Evolutionary conservation across 2,329 filamentous ascomycete genomes (phyloP).

Genomic region (Penicillium sp.): DNA sequence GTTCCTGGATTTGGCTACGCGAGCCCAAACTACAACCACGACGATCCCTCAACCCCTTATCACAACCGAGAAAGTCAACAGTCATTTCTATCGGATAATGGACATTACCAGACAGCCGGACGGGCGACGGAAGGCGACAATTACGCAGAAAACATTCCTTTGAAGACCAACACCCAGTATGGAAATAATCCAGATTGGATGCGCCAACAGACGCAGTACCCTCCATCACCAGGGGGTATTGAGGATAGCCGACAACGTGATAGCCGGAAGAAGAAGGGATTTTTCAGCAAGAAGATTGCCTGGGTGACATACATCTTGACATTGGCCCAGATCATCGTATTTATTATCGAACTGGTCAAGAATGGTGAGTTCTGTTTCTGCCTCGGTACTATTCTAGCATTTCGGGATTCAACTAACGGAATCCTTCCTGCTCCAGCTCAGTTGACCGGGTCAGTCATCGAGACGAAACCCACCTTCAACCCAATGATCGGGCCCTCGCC

Average conservation of each 20-base stretch:
- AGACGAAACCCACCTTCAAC: constrained; percentile 78
- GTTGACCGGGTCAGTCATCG: constrained; percentile 61
- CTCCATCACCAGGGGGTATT: constrained; percentile 45
- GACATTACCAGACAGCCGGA: constrained; percentile 26
- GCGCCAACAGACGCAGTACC: constrained; percentile 38
- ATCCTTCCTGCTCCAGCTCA: constrained; percentile 44
- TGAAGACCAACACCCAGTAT: constrained; percentile 33
- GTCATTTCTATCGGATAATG: constrained; percentile 29
- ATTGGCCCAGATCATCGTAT: constrained; percentile 67
- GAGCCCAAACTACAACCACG: constrained; percentile 32
- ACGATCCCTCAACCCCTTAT: constrained; percentile 34
- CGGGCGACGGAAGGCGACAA: constrained; percentile 28
- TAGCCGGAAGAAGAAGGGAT: constrained; percentile 39
- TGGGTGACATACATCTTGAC: constrained; percentile 79
- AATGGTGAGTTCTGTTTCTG: constrained; percentile 54
- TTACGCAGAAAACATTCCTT: constrained; percentile 37
- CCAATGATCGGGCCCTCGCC: constrained; percentile 92
- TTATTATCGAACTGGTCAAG: constrained; percentile 77
- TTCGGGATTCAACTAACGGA: constrained; percentile 1
- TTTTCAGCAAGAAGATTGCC: constrained; percentile 54
- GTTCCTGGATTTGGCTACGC: constrained; percentile 18
- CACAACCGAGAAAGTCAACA: constrained; percentile 32
- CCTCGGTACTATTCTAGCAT: background rate
- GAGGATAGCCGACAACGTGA: constrained; percentile 12
- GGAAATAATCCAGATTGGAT: constrained; percentile 34